Evolutionary conservation across 169 alveolate species (phyloP).

Genomic region (Plasmodium billcollinsi): DNA sequence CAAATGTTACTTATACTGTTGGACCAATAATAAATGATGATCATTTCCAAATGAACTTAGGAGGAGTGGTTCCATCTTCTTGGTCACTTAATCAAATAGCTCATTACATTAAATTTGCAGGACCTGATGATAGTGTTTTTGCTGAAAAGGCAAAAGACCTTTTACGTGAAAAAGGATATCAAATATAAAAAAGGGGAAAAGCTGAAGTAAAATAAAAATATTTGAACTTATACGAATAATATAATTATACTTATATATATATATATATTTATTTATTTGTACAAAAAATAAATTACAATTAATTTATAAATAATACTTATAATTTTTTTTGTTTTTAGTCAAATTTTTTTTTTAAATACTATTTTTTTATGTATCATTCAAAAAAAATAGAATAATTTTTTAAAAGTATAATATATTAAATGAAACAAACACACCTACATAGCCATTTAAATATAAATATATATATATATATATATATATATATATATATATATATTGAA

Average conservation of each 20-base stretch:
- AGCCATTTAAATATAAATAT: no score
- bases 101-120: slow-evolving; percentile 60
- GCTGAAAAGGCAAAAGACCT: slow-evolving; percentile 59
- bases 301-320: no score
- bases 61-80: slow-evolving; percentile 67
- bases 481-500: no score
- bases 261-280: neutral
- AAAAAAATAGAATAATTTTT: no score
- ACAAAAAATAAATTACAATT: no score
- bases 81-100: slow-evolving; percentile 73
- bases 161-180: slow-evolving; percentile 65
- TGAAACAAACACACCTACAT: no score
- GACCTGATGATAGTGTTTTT: slow-evolving; percentile 62
- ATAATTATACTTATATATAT: neutral
- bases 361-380: no score
- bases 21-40: slow-evolving; percentile 66
- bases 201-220: slow-evolving; percentile 5
- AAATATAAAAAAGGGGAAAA: slow-evolving; percentile 19
- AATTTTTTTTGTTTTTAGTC: no score
- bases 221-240: neutral
- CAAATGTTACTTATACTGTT: slow-evolving; percentile 31
- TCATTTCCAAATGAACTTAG: slow-evolving; percentile 62
- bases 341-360: no score
- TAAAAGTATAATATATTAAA: no score
- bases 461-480: no score